Conservation (phyloP, 2,329 filamentous ascomycete species). For the Hypocreales sp. region DNA sequence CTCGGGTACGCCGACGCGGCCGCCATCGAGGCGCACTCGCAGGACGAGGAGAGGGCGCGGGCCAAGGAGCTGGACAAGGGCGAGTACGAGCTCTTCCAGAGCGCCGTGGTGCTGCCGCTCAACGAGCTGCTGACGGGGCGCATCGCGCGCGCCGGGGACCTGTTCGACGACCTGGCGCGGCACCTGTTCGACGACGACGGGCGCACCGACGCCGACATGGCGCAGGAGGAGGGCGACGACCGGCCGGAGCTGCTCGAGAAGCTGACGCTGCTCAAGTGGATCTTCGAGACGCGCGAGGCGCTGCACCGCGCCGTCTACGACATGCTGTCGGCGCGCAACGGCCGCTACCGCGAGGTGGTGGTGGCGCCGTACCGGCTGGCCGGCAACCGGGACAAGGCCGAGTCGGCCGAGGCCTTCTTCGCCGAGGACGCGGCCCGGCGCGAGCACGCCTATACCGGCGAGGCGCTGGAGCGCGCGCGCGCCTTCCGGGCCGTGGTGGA, state of each 20-base stretch:
- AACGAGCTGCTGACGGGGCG: slow-evolving; percentile 66
- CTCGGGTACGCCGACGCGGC: slow-evolving; percentile 76
- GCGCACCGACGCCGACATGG: slow-evolving; percentile 55
- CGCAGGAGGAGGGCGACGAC: slow-evolving; percentile 90
- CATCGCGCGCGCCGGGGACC: slow-evolving; percentile 55
- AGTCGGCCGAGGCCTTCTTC: slow-evolving; percentile 71
- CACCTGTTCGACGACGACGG: slow-evolving; percentile 56
- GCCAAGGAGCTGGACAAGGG: slow-evolving; percentile 60
- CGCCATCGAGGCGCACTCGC: slow-evolving; percentile 61
- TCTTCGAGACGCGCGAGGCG: slow-evolving; percentile 85
- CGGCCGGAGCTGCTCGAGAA: slow-evolving; percentile 89
- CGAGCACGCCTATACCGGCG: slow-evolving; percentile 52
- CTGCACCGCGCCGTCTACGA: slow-evolving; percentile 78
- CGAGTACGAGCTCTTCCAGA: slow-evolving; percentile 75
- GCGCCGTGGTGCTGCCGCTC: slow-evolving; percentile 66
- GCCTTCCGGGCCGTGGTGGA: slow-evolving; percentile 70
- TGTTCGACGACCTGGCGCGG: slow-evolving; percentile 62
- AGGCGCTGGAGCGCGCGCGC: slow-evolving; percentile 56
- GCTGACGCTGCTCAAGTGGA: slow-evolving; percentile 87
- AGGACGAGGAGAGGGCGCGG: slow-evolving; percentile 51
- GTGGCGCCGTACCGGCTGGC: slow-evolving; percentile 64
- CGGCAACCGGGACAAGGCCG: slow-evolving; percentile 64
- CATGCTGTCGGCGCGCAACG: slow-evolving; percentile 69
- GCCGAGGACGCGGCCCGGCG: slow-evolving; percentile 60
- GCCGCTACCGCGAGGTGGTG: slow-evolving; percentile 74